Percentiles rank a stretch among this genome's conserved stretches.
phyloP scores from a whole-genome alignment of 1,284 basidiomycete species.

The Moniliophthora roreri region DNA sequence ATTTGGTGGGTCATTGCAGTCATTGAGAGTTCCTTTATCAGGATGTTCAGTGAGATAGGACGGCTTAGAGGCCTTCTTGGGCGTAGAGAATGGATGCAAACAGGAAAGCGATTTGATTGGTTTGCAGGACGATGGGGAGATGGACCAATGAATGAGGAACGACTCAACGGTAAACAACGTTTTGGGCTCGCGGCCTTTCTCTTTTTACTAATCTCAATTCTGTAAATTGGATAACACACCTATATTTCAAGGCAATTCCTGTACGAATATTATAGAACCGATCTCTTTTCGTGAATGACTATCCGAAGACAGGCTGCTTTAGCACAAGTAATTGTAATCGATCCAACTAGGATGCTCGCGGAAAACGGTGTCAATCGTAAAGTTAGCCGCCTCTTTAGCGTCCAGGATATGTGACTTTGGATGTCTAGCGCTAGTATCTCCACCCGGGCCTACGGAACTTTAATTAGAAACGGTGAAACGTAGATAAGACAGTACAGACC shows the following conservation, averaged over 20 bases:
- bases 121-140: slow-evolving; percentile 43
- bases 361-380: slow-evolving; percentile 52
- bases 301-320: too few species aligned
- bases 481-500: slow-evolving; percentile 32
- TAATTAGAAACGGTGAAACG: neutral
- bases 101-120: slow-evolving; percentile 55
- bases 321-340: slow-evolving; percentile 46
- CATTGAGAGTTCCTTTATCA: slow-evolving; percentile 47
- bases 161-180: slow-evolving; percentile 3
- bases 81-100: slow-evolving; percentile 35
- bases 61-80: slow-evolving; percentile 45
- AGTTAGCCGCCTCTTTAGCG: slow-evolving; percentile 35
- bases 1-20: slow-evolving; percentile 40
- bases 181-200: too few species aligned
- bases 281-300: too few species aligned
- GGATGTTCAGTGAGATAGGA: slow-evolving; percentile 52
- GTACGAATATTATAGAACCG: too few species aligned
- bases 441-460: slow-evolving; percentile 49
- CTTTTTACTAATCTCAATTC: too few species aligned
- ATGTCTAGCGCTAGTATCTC: slow-evolving; percentile 44
- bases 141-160: slow-evolving; percentile 43
- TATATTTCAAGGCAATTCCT: too few species aligned
- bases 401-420: slow-evolving; percentile 49
- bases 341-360: slow-evolving; percentile 52
- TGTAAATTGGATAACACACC: too few species aligned